Base-by-base conservation (phyloP, 2,329 filamentous ascomycete genomes). In the Fusarium begoniae region DNA sequence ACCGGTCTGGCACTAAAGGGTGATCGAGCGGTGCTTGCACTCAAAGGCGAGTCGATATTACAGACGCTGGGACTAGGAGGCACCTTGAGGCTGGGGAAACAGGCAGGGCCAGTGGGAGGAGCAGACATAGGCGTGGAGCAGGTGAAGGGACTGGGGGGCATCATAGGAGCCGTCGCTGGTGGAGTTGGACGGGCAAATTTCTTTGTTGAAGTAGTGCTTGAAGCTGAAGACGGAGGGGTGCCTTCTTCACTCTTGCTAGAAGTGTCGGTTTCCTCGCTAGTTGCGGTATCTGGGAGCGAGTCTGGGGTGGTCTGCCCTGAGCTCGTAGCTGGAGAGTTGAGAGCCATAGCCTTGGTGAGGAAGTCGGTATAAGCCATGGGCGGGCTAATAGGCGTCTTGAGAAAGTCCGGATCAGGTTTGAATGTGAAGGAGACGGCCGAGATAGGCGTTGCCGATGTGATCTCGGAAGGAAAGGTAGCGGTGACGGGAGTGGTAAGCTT, bases 341-440 rank as follows among this genome's bases (percentile, higher is more conserved):
- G 87, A 24, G 92, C 92, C 84, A 97, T 90, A 69, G 92, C 91
- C 84, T 95, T 96, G 58, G 82, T 80, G 72, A 98, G 91, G 80
- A 98, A 98, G 80, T 98, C 95, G 75, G 94, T 92, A 81, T 98
- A 98, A 66, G 96, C 95, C 28, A 90, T 87, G 7, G 96, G 96
- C 59, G 96, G 96, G 58, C 93, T 97, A 82, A 98, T 97, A 55
- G 95, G 95, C 9, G 95, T 98, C 84, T 95, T 96, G 86, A 95
- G 89, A 77, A 89, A 87, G 64, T 86, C 85, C 13, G 84, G 81
- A 40, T 83, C 85, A 14, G 84, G 82, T 72, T 83, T 83, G 73
- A 80, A 82, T 47, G 79, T 76, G 66, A 82, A 83, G 38, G 80
- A 83, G 66, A 82, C 79, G 66, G 82, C 86, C 70, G 81, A 91